Percentiles rank a stretch among this genome's conserved stretches.
phyloP scores from a whole-genome alignment of 1,284 basidiomycete species.

The Mycena citricolor region DNA sequence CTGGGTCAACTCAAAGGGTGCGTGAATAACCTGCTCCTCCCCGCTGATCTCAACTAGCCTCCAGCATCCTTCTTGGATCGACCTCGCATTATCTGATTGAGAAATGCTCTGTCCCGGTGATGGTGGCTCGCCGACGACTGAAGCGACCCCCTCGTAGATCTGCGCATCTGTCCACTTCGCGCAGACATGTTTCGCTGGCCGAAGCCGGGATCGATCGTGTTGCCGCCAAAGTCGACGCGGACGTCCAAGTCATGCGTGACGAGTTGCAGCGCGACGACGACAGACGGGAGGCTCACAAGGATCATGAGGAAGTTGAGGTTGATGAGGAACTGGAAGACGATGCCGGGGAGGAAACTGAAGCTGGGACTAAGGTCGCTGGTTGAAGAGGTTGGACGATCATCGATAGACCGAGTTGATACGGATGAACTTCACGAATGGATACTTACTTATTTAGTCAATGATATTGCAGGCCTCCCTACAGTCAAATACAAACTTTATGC shows the following conservation, averaged over 20 bases:
- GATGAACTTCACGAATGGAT: too few relatives aligned
- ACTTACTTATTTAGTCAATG: too few relatives aligned
- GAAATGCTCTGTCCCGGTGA: slow-evolving; percentile 88
- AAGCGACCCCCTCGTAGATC: slow-evolving; percentile 68
- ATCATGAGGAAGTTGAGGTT: slow-evolving; percentile 29
- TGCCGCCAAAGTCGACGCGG: slow-evolving; percentile 68
- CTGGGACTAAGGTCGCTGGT: slow-evolving; percentile 28
- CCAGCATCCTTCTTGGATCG: slow-evolving; percentile 91
- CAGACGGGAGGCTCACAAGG: slow-evolving; percentile 37
- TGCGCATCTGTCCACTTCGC: slow-evolving; percentile 64
- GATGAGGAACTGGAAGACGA: slow-evolving; percentile 26
- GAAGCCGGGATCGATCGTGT: slow-evolving; percentile 84
- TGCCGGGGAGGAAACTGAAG: slow-evolving; percentile 29
- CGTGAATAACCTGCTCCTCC: slow-evolving; percentile 25
- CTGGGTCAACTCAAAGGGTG: slow-evolving; percentile 88
- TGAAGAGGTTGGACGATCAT: too few relatives aligned
- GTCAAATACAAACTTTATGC: neutral
- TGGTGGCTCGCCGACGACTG: slow-evolving; percentile 85
- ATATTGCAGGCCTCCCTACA: too few relatives aligned
- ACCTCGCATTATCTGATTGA: slow-evolving; percentile 97
- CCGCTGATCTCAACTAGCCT: neutral
- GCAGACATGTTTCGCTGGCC: slow-evolving; percentile 78
- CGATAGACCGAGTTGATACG: too few relatives aligned
- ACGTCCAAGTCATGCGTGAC: slow-evolving; percentile 69
- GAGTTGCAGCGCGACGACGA: slow-evolving; percentile 67